Evolutionary conservation across 108 stramenopile genomes (phyloP).

Genomic region (Skeletonema grethae): DNA sequence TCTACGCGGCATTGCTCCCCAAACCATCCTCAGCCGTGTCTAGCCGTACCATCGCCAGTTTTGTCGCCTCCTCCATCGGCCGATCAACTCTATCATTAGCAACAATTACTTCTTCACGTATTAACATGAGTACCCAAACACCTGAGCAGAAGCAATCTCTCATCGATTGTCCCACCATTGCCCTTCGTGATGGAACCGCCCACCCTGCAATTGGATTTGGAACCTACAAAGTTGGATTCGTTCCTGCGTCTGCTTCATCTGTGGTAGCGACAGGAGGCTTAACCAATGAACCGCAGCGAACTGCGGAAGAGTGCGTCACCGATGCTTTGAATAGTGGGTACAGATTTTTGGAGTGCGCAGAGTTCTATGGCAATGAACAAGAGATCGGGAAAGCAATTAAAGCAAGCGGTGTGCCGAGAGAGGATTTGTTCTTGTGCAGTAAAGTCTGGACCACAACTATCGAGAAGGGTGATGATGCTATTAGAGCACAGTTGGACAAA

Average conservation of each 20-base stretch:
- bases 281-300: conserved; percentile 34
- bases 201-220: conserved; percentile 90
- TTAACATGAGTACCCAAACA: neutral
- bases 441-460: conserved; percentile 96
- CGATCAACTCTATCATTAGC: neutral
- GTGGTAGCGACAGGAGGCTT: conserved; percentile 41
- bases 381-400: conserved; percentile 85
- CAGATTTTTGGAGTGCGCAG: conserved; percentile 90
- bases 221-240: conserved; percentile 92
- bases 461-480: conserved; percentile 76
- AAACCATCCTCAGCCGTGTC: neutral
- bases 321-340: conserved; percentile 81
- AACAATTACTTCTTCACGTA: neutral
- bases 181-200: conserved; percentile 70
- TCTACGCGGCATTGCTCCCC: neutral
- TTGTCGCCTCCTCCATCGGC: conserved; percentile 4
- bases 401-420: conserved; percentile 58
- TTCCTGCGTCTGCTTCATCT: conserved; percentile 81
- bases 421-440: conserved; percentile 84
- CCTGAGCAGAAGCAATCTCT: conserved; percentile 34
- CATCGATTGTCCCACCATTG: conserved; percentile 59
- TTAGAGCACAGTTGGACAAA: conserved; percentile 67
- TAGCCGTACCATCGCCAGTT: neutral
- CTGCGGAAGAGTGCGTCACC: conserved; percentile 77
- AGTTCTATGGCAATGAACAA: conserved; percentile 89